Evolutionary conservation across 169 alveolate genomes (phyloP), one percentile per base, ranked within the genome.

Genomic region (Plasmodium sp.): DNA sequence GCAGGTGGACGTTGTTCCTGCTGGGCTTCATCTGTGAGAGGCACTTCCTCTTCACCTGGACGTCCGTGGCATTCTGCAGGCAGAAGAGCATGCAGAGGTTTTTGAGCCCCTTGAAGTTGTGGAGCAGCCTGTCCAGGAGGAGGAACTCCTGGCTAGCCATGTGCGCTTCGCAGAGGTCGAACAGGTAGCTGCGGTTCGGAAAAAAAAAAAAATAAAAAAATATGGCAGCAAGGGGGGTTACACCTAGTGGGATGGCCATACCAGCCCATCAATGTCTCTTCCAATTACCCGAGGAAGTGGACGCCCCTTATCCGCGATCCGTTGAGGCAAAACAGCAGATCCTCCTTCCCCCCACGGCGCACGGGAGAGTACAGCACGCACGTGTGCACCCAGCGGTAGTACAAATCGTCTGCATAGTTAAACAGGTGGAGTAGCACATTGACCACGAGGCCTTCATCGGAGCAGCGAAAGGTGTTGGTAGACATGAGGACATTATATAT

Each of bases 371-470:
- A 86, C 31, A 73, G 10, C 7, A 56, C n/a, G 43, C 67, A 3
- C 5, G 79, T 9, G 4, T 22, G 67, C 34, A 75, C 48, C 12
- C 10, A 10, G 45, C 71, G 81, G 5, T 3, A 18, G 72, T 86
- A 86, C 67, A 86, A 14, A 51, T 86, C 94, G 45, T 86, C 94
- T 18, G 67, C 41, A 58, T 86, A 86, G 67, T 86, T 86, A 67
- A 18, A 86, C 48, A 86, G 81, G 45, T 86, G 56, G 43, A 86
- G 72, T 77, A 86, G 67, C 5, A 86, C 31, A 31, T 86, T 86
- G 12, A 51, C 67, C 16, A 86, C 81, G 54, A 56, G 18, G 22
- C 71, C 81, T 10, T 45, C 41, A 74, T 48, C 18, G 6, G 62
- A 27, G 36, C 88, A 77, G 36, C 43, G 82, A 79, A 77, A 86